Evolutionary conservation across 1,139 yeast species (phyloP).

Genomic region (Taphrina communis): DNA sequence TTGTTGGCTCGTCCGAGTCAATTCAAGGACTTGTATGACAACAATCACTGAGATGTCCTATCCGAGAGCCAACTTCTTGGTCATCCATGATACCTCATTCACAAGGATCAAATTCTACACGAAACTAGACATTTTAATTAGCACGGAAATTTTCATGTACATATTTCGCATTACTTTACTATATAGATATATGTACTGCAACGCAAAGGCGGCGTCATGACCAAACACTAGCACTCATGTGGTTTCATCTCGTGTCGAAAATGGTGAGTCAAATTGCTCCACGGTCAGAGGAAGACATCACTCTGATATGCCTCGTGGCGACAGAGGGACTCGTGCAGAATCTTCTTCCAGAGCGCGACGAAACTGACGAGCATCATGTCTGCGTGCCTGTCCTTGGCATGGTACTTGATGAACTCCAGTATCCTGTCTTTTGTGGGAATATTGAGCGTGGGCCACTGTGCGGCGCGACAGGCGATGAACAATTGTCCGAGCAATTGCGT

Average conservation of each 20-base stretch:
- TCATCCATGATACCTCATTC: too few species aligned
- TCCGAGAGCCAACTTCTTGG: too few species aligned
- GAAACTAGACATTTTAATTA: too few species aligned
- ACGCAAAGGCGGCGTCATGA: too few species aligned
- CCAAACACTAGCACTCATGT: too few species aligned
- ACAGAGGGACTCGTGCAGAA: neutral
- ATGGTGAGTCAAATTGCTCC: too few species aligned
- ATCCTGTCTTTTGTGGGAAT: slow-evolving; percentile 1
- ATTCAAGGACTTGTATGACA: slow-evolving; percentile 46
- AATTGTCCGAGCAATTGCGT: neutral
- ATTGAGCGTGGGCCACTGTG: slow-evolving; percentile 6
- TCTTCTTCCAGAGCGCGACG: slow-evolving; percentile 13
- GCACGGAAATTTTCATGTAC: too few species aligned
- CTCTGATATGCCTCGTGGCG: neutral
- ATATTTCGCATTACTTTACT: too few species aligned
- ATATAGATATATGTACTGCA: too few species aligned
- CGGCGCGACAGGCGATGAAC: slow-evolving; percentile 5
- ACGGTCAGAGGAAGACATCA: neutral
- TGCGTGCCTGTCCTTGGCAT: slow-evolving; percentile 15
- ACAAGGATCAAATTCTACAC: too few species aligned
- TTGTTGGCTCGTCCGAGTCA: slow-evolving; percentile 54
- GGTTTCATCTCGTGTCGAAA: too few species aligned
- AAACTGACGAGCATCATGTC: slow-evolving; percentile 20
- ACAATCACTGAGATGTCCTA: neutral
- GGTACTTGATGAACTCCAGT: neutral